Conservation (phyloP, 2,329 filamentous ascomycete species). For the Hypoxylon sp. region DNA sequence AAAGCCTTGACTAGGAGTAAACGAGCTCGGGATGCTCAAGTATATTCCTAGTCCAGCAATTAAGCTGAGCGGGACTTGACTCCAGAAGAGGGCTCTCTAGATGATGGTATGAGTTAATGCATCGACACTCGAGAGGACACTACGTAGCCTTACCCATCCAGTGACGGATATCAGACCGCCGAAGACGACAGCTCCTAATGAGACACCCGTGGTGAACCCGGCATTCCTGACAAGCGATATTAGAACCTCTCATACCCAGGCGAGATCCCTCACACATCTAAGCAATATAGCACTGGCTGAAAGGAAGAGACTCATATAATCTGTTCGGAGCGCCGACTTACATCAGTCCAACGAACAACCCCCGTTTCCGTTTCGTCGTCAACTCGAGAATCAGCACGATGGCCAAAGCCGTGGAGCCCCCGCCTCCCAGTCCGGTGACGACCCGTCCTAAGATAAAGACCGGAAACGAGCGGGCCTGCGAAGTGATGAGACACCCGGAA, state of each 20-base stretch:
- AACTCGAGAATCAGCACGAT: conserved; percentile 85
- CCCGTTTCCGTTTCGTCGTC: conserved; percentile 75
- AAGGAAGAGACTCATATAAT: not conserved
- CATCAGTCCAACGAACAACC: conserved; percentile 80
- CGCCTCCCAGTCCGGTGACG: conserved; percentile 77
- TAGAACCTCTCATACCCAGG: conserved; percentile 6
- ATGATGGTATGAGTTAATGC: conserved; percentile 33
- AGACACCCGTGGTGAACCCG: conserved; percentile 79
- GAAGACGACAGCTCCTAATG: conserved; percentile 78
- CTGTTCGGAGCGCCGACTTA: conserved; percentile 34
- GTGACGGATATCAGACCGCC: conserved; percentile 73
- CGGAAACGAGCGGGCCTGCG: conserved; percentile 70
- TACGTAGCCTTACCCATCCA: conserved; percentile 75
- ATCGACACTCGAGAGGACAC: not conserved
- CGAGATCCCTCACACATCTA: not conserved
- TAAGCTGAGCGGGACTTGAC: conserved; percentile 76
- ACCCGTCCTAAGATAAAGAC: conserved; percentile 78
- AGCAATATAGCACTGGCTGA: not conserved
- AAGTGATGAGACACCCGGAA: conserved; percentile 75
- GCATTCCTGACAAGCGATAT: conserved; percentile 65
- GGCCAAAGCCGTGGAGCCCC: conserved; percentile 79
- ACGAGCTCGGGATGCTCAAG: conserved; percentile 72
- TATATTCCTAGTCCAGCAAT: conserved; percentile 74
- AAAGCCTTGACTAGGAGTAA: conserved; percentile 54
- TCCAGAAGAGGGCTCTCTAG: conserved; percentile 78